Conservation (phyloP, 2,329 filamentous ascomycete species). For the Stemphylium beticola region DNA sequence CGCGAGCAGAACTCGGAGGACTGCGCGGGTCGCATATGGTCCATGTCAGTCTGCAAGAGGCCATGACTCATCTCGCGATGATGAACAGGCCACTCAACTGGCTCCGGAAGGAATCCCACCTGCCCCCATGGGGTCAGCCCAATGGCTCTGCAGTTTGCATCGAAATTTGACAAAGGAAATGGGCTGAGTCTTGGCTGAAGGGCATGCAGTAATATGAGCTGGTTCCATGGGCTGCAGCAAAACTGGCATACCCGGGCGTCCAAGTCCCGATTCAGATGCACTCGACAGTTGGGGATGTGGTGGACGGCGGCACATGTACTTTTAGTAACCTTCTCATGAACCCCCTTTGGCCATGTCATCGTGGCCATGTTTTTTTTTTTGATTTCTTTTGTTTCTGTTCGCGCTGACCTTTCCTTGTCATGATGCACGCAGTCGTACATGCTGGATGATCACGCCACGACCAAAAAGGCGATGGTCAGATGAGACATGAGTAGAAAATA, state of each 20-base stretch:
- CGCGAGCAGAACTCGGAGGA: constrained; percentile 9
- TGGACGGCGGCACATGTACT: constrained; percentile 35
- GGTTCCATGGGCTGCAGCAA: not conserved
- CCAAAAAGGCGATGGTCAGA: not conserved
- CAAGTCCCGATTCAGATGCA: constrained; percentile 4
- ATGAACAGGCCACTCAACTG: constrained; percentile 13
- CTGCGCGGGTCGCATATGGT: constrained; percentile 14
- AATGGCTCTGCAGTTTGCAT: constrained; percentile 3
- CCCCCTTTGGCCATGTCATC: constrained; percentile 8
- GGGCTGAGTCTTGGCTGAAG: constrained; percentile 1
- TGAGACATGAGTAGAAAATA: not conserved
- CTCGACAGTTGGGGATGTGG: constrained; percentile 4
- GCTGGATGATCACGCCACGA: not conserved
- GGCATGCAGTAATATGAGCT: not conserved
- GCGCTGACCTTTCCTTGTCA: not conserved
- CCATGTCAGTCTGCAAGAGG: constrained; percentile 20
- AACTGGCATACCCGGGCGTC: not conserved
- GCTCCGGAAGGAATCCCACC: not conserved
- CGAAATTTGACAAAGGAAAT: constrained; percentile 1
- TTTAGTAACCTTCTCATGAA: constrained; percentile 44
- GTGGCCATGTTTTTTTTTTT: constrained; percentile 1
- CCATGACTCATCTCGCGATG: constrained; percentile 8
- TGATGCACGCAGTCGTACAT: not conserved
- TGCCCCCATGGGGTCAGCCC: not conserved
- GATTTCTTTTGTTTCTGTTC: no score